Percentiles rank a stretch among this genome's conserved stretches.
Evolutionary conservation across 805 yeast species (phyloP).

Genomic region (Monosporozyma aerobia): DNA sequence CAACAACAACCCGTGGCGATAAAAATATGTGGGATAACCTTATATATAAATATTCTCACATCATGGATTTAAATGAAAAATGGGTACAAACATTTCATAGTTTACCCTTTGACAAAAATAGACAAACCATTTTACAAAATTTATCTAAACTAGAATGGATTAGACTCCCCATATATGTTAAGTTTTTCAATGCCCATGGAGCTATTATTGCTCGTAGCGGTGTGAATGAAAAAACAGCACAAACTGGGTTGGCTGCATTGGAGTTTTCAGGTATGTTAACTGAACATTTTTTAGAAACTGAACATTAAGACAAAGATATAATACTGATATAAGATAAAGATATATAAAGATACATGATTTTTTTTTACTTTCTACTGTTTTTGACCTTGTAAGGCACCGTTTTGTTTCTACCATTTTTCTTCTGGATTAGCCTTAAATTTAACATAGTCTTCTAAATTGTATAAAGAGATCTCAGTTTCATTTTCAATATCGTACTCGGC

Average conservation of each 20-base stretch:
- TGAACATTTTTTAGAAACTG: conserved; percentile 11
- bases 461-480: conserved; percentile 88
- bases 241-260: conserved; percentile 22
- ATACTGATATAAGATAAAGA: not conserved
- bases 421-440: conserved; percentile 73
- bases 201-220: conserved; percentile 77
- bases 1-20: not conserved
- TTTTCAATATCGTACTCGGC: conserved; percentile 56
- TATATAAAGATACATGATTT: not conserved
- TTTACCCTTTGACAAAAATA: conserved; percentile 31
- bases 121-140: conserved; percentile 38
- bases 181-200: conserved; percentile 75
- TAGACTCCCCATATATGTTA: conserved; percentile 65
- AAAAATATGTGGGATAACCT: conserved; percentile 19
- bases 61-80: conserved; percentile 9
- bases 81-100: conserved; percentile 11
- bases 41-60: conserved; percentile 17
- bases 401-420: conserved; percentile 64
- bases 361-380: not conserved
- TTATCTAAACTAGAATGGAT: conserved; percentile 65
- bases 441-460: conserved; percentile 56
- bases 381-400: too few species aligned
- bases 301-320: not conserved
- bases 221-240: conserved; percentile 26
- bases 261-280: conserved; percentile 23